Evolutionary conservation across 1,139 yeast genomes (phyloP).

Genomic region (Geotrichum reessii): DNA sequence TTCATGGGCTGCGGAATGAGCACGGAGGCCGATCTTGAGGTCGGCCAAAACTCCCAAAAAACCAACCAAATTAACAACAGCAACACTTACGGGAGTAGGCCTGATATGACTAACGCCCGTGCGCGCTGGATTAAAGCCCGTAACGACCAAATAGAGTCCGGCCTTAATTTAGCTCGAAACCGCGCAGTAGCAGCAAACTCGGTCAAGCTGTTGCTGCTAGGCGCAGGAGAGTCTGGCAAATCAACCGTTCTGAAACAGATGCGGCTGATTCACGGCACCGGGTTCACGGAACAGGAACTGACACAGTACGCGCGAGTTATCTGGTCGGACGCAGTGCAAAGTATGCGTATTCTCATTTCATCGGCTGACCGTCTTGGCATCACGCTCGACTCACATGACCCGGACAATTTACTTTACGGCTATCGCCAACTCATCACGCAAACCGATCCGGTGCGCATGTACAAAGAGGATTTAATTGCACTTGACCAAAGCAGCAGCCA

Average conservation of each 20-base stretch:
- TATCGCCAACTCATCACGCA: conserved; percentile 6
- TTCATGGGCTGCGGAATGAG: conserved; percentile 67
- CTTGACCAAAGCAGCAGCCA: neutral
- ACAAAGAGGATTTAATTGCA: conserved; percentile 16
- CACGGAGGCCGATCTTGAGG: conserved; percentile 36
- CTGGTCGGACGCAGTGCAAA: conserved; percentile 88
- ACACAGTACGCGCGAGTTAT: conserved; percentile 81
- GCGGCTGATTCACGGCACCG: conserved; percentile 78
- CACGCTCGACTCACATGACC: conserved; percentile 23
- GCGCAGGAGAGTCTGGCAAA: conserved; percentile 96
- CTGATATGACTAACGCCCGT: conserved; percentile 6
- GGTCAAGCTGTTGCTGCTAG: conserved; percentile 63
- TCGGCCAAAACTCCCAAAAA: neutral
- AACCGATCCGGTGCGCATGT: conserved; percentile 17
- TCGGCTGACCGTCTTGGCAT: conserved; percentile 28
- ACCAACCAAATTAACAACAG: neutral
- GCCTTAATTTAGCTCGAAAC: conserved; percentile 50
- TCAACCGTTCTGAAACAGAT: conserved; percentile 94
- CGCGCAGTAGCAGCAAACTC: conserved; percentile 33
- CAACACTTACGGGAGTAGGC: conserved; percentile 39
- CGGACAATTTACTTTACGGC: conserved; percentile 1
- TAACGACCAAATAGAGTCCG: conserved; percentile 65
- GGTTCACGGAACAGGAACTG: conserved; percentile 76
- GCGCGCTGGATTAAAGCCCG: conserved; percentile 26
- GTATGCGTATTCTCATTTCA: conserved; percentile 75